Base-by-base conservation (phyloP, 1,284 basidiomycete genomes). In the Melampsora americana region DNA sequence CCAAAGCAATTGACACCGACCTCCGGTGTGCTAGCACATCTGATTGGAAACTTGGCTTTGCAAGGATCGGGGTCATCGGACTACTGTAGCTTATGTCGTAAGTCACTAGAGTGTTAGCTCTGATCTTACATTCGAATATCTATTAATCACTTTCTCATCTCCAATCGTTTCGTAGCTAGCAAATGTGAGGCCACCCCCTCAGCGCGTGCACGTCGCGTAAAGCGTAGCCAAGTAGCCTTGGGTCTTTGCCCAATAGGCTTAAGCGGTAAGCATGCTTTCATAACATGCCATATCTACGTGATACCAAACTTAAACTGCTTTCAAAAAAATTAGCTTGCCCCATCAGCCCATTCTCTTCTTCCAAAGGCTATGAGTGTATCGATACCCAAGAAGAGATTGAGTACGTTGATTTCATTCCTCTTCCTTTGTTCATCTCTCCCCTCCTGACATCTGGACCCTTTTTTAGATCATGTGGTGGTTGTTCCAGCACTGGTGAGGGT, bases 61-160 rank as follows among this genome's bases (percentile, higher is more conserved):
- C 60, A 12, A 23, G 70, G 70, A 53, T 35, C 46, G 11, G 56
- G 60, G 9, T 46, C 70, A 50, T 28, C 60, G 0, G 60, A 64
- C 11, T 72, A 72, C 32, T 72, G 70, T 48, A 61, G 64, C 39
- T 48, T 72, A 26, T 72, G 70, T 60, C 28, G 70, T 72, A 72
- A 72, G 70, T 23, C 32, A 2, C 48, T 35, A 23, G 14, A 30
- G 30, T 66, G 1, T 23, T 66, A 5, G 16, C 7, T 67, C 1
- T 20, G 1, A 20, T 50, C 35, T 67, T 18, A n/a, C n/a, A 35
- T 9, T 61, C 18, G 3, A 44, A 32, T 9, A 60, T 12, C 44
- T n/a, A 35, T 53, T n/a, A 20, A 7, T 20, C n/a, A 44, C 30
- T 20, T 23, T 44, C 28, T 28, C 26, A 32, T 0, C 12, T 42